phyloP scores from a whole-genome alignment of 768 basidiomycete genomes.

The Guyanaporus albipodus region DNA sequence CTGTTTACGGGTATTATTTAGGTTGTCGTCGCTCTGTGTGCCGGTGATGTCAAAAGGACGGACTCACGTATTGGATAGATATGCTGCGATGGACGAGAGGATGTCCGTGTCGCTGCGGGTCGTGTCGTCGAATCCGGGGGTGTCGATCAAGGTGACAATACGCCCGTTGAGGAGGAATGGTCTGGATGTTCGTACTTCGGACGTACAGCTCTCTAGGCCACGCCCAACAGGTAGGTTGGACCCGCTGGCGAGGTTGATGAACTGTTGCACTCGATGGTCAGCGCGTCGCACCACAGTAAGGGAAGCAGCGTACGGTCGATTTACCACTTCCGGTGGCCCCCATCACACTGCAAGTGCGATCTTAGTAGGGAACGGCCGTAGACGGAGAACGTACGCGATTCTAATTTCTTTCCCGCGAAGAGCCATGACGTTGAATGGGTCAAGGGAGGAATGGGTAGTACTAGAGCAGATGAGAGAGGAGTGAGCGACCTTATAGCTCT shows the following conservation, averaged over 20 bases:
- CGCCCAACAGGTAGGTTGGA: constrained; percentile 44
- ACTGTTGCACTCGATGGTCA: constrained; percentile 32
- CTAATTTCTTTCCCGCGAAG: constrained; percentile 27
- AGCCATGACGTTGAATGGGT: constrained; percentile 20
- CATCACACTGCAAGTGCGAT: constrained; percentile 27
- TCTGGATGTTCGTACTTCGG: constrained; percentile 39
- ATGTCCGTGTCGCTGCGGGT: constrained; percentile 46
- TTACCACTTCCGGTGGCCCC: constrained; percentile 35
- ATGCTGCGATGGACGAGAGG: constrained; percentile 45
- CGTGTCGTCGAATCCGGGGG: constrained; percentile 61
- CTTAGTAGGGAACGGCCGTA: constrained; percentile 1
- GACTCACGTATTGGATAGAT: constrained; percentile 32
- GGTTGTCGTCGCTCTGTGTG: background rate
- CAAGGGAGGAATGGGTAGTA: background rate
- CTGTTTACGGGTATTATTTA: constrained; percentile 7
- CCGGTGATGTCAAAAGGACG: background rate
- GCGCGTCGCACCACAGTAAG: background rate
- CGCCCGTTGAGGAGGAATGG: constrained; percentile 45
- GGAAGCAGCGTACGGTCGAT: constrained; percentile 31
- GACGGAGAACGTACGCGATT: constrained; percentile 27
- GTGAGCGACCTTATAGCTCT: no score
- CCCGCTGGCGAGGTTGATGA: constrained; percentile 52
- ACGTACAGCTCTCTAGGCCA: constrained; percentile 50
- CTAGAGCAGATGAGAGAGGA: background rate
- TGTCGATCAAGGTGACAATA: constrained; percentile 50